Evolutionary conservation across 768 basidiomycete genomes (phyloP).

Genomic region (Pholiota conissans): DNA sequence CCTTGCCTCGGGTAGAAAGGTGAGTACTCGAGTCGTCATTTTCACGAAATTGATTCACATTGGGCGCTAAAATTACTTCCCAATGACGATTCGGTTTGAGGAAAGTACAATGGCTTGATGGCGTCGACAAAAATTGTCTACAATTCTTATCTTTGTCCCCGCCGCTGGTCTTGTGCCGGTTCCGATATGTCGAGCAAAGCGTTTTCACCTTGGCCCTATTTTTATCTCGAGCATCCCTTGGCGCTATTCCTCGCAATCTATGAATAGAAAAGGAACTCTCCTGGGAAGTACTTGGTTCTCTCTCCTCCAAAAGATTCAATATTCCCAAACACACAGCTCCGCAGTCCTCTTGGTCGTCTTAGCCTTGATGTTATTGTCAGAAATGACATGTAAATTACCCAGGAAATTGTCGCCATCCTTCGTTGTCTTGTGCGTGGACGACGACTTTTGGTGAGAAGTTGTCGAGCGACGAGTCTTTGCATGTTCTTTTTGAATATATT

Average conservation of each 20-base stretch:
- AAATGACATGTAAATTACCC: not conserved
- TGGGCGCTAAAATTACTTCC: too few relatives aligned
- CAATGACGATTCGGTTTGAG: too few relatives aligned
- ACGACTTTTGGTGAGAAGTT: not conserved
- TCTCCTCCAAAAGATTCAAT: conserved; percentile 12
- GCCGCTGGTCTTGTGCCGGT: not conserved
- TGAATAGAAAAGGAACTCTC: not conserved
- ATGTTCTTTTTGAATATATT: not conserved
- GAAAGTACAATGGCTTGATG: too few relatives aligned
- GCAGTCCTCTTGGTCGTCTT: conserved; percentile 19
- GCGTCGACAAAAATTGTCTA: too few relatives aligned
- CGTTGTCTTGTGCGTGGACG: not conserved
- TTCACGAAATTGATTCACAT: too few relatives aligned
- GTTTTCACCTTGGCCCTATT: not conserved
- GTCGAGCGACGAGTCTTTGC: not conserved
- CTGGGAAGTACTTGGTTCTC: conserved; percentile 14
- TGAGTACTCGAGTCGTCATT: too few relatives aligned
- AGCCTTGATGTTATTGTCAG: conserved; percentile 4
- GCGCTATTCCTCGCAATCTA: not conserved
- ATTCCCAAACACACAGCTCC: conserved; percentile 23
- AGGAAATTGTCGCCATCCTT: conserved; percentile 1
- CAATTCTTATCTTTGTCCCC: too few relatives aligned
- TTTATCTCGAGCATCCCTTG: not conserved
- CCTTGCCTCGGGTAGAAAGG: not conserved
- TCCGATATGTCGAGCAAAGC: not conserved